Conservation (phyloP, 2,329 filamentous ascomycete genomes). For the Ophiostoma sp. region DNA sequence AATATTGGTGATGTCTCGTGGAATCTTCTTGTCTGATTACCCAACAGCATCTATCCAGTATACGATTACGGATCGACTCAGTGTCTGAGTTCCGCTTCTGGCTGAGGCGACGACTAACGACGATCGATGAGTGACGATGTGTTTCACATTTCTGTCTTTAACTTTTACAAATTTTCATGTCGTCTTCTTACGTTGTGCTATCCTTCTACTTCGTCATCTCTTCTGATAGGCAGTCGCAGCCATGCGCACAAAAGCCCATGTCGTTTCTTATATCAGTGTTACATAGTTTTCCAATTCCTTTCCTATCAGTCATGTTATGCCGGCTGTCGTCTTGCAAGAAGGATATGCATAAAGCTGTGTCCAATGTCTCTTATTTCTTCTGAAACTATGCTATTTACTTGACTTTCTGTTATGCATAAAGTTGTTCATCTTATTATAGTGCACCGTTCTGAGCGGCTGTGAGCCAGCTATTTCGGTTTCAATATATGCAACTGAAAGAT, state of each 20-base stretch:
- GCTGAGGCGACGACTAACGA: constrained; percentile 9
- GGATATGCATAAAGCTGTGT: too few species aligned
- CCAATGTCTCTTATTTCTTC: too few species aligned
- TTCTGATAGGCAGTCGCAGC: not conserved
- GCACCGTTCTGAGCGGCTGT: too few species aligned
- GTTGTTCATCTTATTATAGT: too few species aligned
- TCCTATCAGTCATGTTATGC: too few species aligned
- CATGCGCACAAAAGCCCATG: not conserved
- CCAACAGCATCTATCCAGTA: not conserved
- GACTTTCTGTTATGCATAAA: too few species aligned
- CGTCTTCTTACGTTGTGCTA: not conserved
- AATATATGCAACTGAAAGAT: too few species aligned
- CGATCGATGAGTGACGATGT: constrained; percentile 1
- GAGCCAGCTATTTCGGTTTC: too few species aligned
- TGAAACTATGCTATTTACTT: too few species aligned
- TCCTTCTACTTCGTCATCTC: not conserved
- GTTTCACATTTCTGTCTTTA: not conserved
- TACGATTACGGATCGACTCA: not conserved
- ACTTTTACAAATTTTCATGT: not conserved
- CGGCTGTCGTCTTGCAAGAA: too few species aligned
- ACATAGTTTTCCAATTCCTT: too few species aligned
- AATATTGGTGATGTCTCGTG: not conserved
- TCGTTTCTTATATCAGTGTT: not conserved
- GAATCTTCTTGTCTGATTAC: not conserved
- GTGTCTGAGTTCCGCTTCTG: not conserved